Conservation (phyloP, 352 stramenopile genomes). For the Blastocystis sp. region DNA sequence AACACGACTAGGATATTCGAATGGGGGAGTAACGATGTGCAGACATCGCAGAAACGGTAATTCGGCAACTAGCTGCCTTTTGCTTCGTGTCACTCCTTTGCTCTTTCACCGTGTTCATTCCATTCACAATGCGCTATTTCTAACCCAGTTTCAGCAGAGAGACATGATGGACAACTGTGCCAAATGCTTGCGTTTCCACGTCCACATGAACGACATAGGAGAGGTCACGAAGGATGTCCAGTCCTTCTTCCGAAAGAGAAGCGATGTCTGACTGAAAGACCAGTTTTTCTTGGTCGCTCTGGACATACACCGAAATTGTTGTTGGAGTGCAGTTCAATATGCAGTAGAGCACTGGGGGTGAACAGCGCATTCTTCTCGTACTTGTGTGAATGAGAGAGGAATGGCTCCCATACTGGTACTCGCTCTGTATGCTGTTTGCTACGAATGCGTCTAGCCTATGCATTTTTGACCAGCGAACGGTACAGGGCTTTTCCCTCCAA, state of each 20-base stretch:
- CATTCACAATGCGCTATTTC: not conserved
- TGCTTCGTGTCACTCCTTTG: not conserved
- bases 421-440: not conserved
- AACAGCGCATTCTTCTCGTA: not conserved
- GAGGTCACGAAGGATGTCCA: not conserved
- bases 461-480: not conserved
- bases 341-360: not conserved
- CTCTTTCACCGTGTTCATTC: not conserved
- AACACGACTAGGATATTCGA: not conserved
- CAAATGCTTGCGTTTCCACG: not conserved
- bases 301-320: not conserved
- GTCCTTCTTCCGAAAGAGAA: not conserved
- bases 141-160: not conserved
- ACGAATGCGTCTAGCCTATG: not conserved
- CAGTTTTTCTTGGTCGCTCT: constrained; percentile 2
- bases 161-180: not conserved
- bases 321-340: not conserved
- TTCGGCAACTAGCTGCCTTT: not conserved
- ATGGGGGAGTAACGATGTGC: constrained; percentile 1
- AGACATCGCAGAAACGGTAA: not conserved
- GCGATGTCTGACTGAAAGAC: not conserved
- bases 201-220: constrained; percentile 4
- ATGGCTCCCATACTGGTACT: constrained; percentile 16
- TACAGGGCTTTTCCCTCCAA: too few species aligned
- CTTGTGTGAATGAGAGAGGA: not conserved